Evolutionary conservation across 306 rosid species (phyloP), one percentile per base, ranked within the genome.

Genomic region (Prunus kanzakura): DNA sequence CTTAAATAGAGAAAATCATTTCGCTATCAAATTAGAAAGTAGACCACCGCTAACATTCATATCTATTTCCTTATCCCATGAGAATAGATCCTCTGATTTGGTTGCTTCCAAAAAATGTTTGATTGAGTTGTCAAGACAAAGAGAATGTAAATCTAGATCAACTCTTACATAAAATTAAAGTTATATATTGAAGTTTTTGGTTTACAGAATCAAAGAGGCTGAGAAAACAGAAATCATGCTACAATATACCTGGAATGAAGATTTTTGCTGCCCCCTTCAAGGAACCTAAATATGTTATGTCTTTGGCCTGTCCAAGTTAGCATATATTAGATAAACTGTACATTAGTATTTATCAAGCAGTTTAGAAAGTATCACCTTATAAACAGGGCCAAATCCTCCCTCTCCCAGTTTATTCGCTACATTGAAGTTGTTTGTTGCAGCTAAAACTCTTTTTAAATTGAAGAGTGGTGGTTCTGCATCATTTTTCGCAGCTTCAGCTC

Each of bases 271-370:
- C 91, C 27, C 81, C 93, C 84, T 91, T 95, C 90, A 95, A 81
- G 80, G 98, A 88, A 57, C 97, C 98, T 84, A 95, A 81, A 82
- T 91, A 97, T 32, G 93, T 80, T 86, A 95, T 73, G 82, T 90
- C 97, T 82, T 87, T 87, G 69, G 97, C 98, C 98, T 94, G 91
- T 85, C 79, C 80, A 29, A 75, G 73, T 85, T 63, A 64, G 72
- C 52, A 80, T 41, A 72, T 55, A 64, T 71, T 14, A 78, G 2
- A 41, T 19, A 78, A 77, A 32, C 73, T 35, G 22, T 35, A 60
- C 61, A 27, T 12, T 4, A 8, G 14, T 50, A 74, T 20, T 29
- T 20, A 62, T 20, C 72, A 43, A 32, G 8, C 47, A 60, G 29
- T 11, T 69, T 22, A 74, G 30, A 11, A 72, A 55, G 51, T 29